Evolutionary conservation across 305 asterid genomes (phyloP), one percentile per base, ranked within the genome.

Genomic region (Andrographis paniculata): DNA sequence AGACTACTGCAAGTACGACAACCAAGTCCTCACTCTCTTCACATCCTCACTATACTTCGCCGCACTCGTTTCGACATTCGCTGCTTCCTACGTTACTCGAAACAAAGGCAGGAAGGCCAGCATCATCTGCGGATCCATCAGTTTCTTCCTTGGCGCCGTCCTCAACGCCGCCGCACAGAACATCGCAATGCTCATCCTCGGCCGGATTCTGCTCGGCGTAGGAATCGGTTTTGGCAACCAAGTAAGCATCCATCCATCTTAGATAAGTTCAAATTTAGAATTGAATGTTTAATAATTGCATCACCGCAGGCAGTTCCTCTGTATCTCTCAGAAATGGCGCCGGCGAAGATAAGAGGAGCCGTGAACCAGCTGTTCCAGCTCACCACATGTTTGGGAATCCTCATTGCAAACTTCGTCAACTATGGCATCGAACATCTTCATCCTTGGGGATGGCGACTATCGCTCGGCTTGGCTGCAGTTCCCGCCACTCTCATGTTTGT

Each of bases 201-300:
- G 95, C 28, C 69, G 95, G 38, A 42, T 68, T 9, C 71, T 84
- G 54, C 95, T 84, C 18, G 95, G 93, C 11, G 45, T 77, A 14
- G 95, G 95, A 53, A 84, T 84, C 49, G 95, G 93, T 9, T 84
- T 84, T 35, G 93, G 89, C 16, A 84, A 84, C 56, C 95, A 84
- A 58, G 95, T 84, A 72, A 1, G 53, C n/a, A n/a, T n/a, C n/a
- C n/a, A n/a, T n/a, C n/a, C n/a, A n/a, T n/a, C n/a, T n/a, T n/a
- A n/a, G n/a, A n/a, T n/a, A n/a, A n/a, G n/a, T n/a, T n/a, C n/a
- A n/a, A n/a, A n/a, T n/a, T n/a, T n/a, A n/a, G n/a, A n/a, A n/a
- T n/a, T n/a, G n/a, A n/a, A n/a, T n/a, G n/a, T n/a, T n/a, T n/a
- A n/a, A n/a, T n/a, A n/a, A n/a, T n/a, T n/a, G n/a, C n/a, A n/a